A percentile compares a stretch with the other conserved stretches of the same genome.
phyloP scores from a whole-genome alignment of 139 green algal species.

The Coccomyxa sp. region DNA sequence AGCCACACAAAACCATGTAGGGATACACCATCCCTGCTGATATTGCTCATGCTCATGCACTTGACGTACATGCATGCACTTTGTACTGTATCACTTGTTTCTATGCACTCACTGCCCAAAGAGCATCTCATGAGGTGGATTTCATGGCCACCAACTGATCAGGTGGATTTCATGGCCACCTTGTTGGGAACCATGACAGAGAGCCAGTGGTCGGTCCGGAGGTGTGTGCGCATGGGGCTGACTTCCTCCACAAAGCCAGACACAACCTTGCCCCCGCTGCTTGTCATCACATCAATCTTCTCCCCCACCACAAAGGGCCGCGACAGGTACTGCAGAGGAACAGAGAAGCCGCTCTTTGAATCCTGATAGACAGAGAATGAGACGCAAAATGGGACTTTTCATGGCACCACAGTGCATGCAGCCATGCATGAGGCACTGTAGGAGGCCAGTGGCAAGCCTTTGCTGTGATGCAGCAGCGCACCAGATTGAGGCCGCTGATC shows the following conservation, averaged over 20 bases:
- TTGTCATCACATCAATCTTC: conserved; percentile 15
- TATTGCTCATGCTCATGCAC: too few species aligned
- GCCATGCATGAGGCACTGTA: too few species aligned
- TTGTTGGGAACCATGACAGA: conserved; percentile 23
- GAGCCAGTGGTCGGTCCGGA: conserved; percentile 7
- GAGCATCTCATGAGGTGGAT: background rate
- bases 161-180: conserved; percentile 7
- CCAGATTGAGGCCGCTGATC: conserved; percentile 27
- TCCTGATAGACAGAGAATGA: too few species aligned
- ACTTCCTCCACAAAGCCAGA: conserved; percentile 11
- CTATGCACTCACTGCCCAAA: too few species aligned
- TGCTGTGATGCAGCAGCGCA: background rate
- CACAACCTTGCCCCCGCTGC: conserved; percentile 9
- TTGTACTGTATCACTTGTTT: too few species aligned
- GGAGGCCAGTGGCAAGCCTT: too few species aligned
- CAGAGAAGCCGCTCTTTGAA: too few species aligned
- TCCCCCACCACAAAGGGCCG: conserved; percentile 21
- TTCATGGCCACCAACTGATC: background rate
- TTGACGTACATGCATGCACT: too few species aligned
- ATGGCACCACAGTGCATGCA: too few species aligned
- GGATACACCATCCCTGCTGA: too few species aligned
- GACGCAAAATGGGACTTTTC: too few species aligned
- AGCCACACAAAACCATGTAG: too few species aligned
- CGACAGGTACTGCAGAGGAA: conserved; percentile 14
- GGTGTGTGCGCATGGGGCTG: conserved; percentile 19